Base-by-base conservation (phyloP, 169 alveolate species). In the Perkinsus chesapeaki region DNA sequence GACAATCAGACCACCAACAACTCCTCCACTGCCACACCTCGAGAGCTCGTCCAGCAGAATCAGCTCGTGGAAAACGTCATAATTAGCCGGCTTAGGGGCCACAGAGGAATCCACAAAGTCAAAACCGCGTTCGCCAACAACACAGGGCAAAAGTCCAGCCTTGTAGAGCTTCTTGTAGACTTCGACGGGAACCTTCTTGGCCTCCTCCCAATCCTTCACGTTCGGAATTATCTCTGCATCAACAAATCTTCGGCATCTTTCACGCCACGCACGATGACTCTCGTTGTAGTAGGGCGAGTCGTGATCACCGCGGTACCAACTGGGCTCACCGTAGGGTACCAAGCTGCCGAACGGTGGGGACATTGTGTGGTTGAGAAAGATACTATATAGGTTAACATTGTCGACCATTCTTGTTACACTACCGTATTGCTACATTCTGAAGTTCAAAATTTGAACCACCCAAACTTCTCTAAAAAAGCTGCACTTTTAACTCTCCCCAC, bases 31-130 rank as follows among this genome's bases (percentile, higher is more conserved):
- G n/a, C 91, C 94, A 38, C 91, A 48, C 82, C 95, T 60, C 39
- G 95, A 93, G 3, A 94, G 93, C 94, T 94, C 95, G 72, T 94
- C 95, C 93, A 93, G 92, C 39, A 94, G 91, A 39, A 94, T 94
- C 48, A 94, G 93, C 91, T 94, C 95, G 38, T 94, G 95, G 92
- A 94, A 94, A 91, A 92, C 92, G 92, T 94, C 95, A 37, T 91
- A 91, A 48, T 43, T 43, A 39, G 34, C 39, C 39, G 73, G 91
- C 39, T 36, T 60, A 20, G 72, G 48, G 10, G 60, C 23, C 7
- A 91, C 47, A 0, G 39, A 1, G 31, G 82, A 16, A 34, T 91
- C 93, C 39, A 39, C 93, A 60, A 91, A 91, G 1, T 91, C 93
- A n/a, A 91, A 91, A 0, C 93, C 93, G 27, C 73, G 39, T 20